These are phyloP conservation scores for Boletellus sp. DNA, from an alignment of 768 basidiomycete species.

Conservation along the genomic window DNA sequence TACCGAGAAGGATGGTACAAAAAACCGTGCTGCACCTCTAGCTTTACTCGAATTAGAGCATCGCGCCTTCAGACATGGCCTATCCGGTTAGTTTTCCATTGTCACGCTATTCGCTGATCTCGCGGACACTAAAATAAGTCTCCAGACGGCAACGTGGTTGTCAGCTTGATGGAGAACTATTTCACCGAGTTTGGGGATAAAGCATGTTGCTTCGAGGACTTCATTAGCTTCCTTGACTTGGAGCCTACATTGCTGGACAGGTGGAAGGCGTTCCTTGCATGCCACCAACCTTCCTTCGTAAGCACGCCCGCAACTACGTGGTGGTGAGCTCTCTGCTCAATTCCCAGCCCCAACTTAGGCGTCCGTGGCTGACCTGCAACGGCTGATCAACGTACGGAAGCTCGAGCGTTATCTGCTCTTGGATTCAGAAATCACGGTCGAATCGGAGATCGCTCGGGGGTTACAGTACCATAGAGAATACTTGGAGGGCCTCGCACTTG, in stretches of 20 bases:
- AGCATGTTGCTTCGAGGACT: constrained; percentile 83
- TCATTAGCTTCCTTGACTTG: constrained; percentile 61
- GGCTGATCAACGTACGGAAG: constrained; percentile 73
- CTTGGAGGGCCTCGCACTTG: constrained; percentile 62
- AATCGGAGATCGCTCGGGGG: constrained; percentile 53
- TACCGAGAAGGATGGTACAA: constrained; percentile 61
- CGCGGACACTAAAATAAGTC: constrained; percentile 1
- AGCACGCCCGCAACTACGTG: constrained; percentile 21
- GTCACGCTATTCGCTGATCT: not conserved
- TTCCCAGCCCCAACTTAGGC: constrained; percentile 34
- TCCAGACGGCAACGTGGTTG: constrained; percentile 45
- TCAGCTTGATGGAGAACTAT: constrained; percentile 59
- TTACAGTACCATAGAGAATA: constrained; percentile 57
- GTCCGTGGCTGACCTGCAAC: constrained; percentile 52
- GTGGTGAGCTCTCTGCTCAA: constrained; percentile 17
- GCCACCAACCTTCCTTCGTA: constrained; percentile 48
- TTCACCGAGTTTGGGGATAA: constrained; percentile 74
- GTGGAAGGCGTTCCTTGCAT: constrained; percentile 55
- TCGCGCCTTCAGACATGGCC: constrained; percentile 45
- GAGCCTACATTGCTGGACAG: constrained; percentile 42
- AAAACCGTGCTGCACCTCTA: constrained; percentile 71
- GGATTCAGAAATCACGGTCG: constrained; percentile 47
- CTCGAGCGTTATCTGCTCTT: constrained; percentile 60
- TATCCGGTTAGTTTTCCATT: constrained; percentile 38
- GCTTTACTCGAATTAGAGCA: constrained; percentile 76